Conservation (phyloP, 257 asterid genomes). For the Solanum stenotomum region DNA sequence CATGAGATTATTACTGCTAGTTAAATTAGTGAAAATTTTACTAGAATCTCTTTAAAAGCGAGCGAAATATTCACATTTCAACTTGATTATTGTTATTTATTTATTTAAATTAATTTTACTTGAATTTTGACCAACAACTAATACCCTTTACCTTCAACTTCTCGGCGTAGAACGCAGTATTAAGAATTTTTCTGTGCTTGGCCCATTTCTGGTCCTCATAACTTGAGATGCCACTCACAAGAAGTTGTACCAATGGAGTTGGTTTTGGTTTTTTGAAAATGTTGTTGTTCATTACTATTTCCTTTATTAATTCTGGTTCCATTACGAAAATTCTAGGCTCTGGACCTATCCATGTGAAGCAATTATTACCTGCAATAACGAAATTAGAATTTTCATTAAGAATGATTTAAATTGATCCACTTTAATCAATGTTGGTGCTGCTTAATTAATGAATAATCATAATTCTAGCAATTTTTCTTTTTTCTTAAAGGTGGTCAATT, state of each 20-base stretch:
- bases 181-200: constrained; percentile 48
- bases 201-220: constrained; percentile 56
- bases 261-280: constrained; percentile 43
- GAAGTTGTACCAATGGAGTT: constrained; percentile 34
- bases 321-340: constrained; percentile 27
- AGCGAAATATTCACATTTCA: not conserved
- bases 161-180: constrained; percentile 42
- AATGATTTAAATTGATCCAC: not conserved
- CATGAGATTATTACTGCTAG: not conserved
- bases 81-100: not conserved
- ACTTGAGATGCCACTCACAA: constrained; percentile 33
- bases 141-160: constrained; percentile 37
- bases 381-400: not conserved
- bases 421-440: not conserved
- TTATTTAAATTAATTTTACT: not conserved
- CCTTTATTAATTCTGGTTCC: constrained; percentile 37
- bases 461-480: too few species aligned
- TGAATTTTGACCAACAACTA: not conserved
- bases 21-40: too few species aligned
- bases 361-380: constrained; percentile 25
- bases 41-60: not conserved
- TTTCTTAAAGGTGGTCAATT: not conserved
- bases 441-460: not conserved
- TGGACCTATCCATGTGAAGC: constrained; percentile 50
- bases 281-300: constrained; percentile 24